phyloP scores from a whole-genome alignment of 805 yeast species.

The Wickerhamomyces hampshirensis region DNA sequence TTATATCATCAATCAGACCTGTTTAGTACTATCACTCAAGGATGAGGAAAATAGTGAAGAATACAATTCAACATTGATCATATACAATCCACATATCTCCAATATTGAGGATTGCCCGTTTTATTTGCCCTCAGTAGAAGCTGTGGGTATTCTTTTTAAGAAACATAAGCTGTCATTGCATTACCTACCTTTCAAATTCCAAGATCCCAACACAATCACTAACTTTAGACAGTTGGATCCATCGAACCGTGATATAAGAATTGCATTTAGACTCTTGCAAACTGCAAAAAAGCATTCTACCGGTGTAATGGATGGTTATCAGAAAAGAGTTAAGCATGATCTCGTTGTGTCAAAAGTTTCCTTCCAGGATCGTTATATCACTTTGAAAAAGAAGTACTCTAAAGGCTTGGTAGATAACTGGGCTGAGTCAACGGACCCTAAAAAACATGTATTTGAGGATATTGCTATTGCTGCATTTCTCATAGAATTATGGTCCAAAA shows the following conservation, averaged over 20 bases:
- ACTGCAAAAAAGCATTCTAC: conserved; percentile 80
- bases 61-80: conserved; percentile 46
- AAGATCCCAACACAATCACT: conserved; percentile 23
- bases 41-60: conserved; percentile 16
- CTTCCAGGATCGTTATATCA: conserved; percentile 79
- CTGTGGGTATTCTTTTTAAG: conserved; percentile 62
- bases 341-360: conserved; percentile 73
- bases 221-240: conserved; percentile 32
- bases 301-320: conserved; percentile 82
- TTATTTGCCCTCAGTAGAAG: conserved; percentile 81
- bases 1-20: conserved; percentile 78
- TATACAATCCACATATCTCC: conserved; percentile 74
- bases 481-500: conserved; percentile 74
- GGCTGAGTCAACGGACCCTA: conserved; percentile 94
- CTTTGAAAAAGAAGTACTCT: conserved; percentile 79
- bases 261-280: conserved; percentile 71
- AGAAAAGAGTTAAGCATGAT: conserved; percentile 86
- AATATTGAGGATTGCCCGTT: conserved; percentile 65
- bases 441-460: conserved; percentile 94
- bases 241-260: conserved; percentile 66
- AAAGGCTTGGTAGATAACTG: conserved; percentile 69
- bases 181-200: conserved; percentile 55
- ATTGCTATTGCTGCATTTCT: conserved; percentile 92
- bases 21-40: conserved; percentile 43
- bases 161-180: conserved; percentile 57